Percentiles rank a stretch among this genome's conserved stretches.
Conservation (phyloP, 1,284 basidiomycete species). For the Ceratobasidium sp. region DNA sequence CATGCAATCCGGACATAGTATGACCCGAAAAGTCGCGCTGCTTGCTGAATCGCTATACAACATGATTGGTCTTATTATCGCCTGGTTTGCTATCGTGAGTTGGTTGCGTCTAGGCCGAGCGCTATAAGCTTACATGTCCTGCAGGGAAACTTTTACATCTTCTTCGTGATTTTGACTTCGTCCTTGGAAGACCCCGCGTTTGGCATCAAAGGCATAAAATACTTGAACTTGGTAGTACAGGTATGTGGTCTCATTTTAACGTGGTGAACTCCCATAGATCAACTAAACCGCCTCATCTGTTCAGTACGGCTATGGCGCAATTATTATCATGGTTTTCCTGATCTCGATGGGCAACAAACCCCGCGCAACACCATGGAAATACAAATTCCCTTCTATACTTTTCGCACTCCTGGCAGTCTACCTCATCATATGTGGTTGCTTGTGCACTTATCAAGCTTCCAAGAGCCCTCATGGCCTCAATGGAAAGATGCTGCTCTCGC, state of each 20-base stretch:
- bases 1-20: slow-evolving; percentile 84
- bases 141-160: slow-evolving; percentile 93
- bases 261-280: slow-evolving; percentile 2
- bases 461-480: slow-evolving; percentile 65
- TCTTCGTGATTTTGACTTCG: slow-evolving; percentile 93
- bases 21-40: slow-evolving; percentile 76
- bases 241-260: slow-evolving; percentile 55
- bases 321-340: slow-evolving; percentile 89
- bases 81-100: slow-evolving; percentile 92
- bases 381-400: slow-evolving; percentile 79
- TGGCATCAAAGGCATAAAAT: slow-evolving; percentile 72
- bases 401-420: slow-evolving; percentile 86
- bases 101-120: not conserved
- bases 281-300: slow-evolving; percentile 43
- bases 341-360: slow-evolving; percentile 98
- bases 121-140: slow-evolving; percentile 8
- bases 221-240: slow-evolving; percentile 83
- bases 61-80: slow-evolving; percentile 85
- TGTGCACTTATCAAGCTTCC: slow-evolving; percentile 75
- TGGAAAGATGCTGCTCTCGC: slow-evolving; percentile 81
- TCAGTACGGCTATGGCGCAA: slow-evolving; percentile 86
- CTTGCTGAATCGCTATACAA: slow-evolving; percentile 90
- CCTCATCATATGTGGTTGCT: slow-evolving; percentile 78
- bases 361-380: slow-evolving; percentile 82
- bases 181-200: slow-evolving; percentile 85